phyloP scores from a whole-genome alignment of 2,329 filamentous ascomycete species.

The Fusarium keratoplasticum region DNA sequence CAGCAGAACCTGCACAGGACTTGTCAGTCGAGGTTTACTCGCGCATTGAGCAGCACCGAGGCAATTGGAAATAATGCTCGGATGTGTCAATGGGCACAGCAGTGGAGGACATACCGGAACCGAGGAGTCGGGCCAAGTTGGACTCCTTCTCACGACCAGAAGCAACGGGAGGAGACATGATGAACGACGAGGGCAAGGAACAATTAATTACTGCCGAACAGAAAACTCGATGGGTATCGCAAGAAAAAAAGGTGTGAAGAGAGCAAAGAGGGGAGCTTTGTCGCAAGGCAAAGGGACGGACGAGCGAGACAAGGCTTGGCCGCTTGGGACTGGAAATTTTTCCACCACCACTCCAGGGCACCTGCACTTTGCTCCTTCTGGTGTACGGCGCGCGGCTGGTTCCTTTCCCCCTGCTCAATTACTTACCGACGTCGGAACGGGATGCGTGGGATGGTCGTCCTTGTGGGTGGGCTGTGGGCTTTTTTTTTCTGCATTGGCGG shows the following conservation, averaged over 20 bases:
- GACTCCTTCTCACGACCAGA: slow-evolving; percentile 80
- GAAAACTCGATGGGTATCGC: slow-evolving; percentile 14
- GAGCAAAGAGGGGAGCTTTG: slow-evolving; percentile 16
- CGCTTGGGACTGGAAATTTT: slow-evolving; percentile 40
- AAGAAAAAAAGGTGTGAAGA: neutral
- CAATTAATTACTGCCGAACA: slow-evolving; percentile 4
- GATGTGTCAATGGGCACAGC: slow-evolving; percentile 14
- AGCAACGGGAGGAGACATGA: slow-evolving; percentile 70
- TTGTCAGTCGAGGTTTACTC: slow-evolving; percentile 34
- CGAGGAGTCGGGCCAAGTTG: slow-evolving; percentile 85
- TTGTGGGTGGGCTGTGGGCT: slow-evolving; percentile 2
- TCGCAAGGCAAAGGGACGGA: slow-evolving; percentile 22
- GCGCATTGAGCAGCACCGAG: neutral
- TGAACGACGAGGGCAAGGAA: slow-evolving; percentile 31
- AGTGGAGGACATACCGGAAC: slow-evolving; percentile 75
- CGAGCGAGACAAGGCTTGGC: slow-evolving; percentile 10
- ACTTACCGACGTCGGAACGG: slow-evolving; percentile 44
- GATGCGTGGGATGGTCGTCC: slow-evolving; percentile 18
- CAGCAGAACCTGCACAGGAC: slow-evolving; percentile 78
- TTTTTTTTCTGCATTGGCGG: slow-evolving; percentile 18
- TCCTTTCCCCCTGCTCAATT: slow-evolving; percentile 32
- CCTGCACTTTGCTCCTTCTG: slow-evolving; percentile 38
- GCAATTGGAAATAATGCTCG: slow-evolving; percentile 1
- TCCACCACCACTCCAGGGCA: slow-evolving; percentile 27
- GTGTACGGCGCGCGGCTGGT: slow-evolving; percentile 18